phyloP scores from a whole-genome alignment of 2,329 filamentous ascomycete species.

The Colletotrichum sp. region DNA sequence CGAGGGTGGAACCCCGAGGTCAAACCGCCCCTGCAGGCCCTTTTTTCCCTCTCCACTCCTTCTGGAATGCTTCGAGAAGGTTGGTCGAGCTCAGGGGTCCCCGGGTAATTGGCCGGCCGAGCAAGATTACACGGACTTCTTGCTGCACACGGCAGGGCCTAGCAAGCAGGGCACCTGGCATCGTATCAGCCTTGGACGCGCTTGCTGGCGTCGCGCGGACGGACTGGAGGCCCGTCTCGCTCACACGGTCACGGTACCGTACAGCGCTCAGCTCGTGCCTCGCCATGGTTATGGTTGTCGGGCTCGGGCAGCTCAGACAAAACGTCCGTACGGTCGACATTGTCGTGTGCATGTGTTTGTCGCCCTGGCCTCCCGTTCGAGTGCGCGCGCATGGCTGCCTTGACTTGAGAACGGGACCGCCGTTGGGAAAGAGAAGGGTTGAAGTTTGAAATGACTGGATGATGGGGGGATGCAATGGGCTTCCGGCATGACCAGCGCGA shows the following conservation, averaged over 20 bases:
- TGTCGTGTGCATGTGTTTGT: neutral
- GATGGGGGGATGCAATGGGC: neutral
- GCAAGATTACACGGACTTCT: slow-evolving; percentile 20
- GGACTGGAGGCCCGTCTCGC: neutral
- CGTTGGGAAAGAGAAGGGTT: neutral
- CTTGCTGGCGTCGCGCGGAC: neutral
- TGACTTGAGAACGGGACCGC: neutral
- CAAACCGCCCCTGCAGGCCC: slow-evolving; percentile 6
- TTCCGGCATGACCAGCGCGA: neutral
- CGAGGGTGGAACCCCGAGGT: slow-evolving; percentile 9
- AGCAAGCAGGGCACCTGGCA: neutral
- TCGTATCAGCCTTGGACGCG: slow-evolving; percentile 20
- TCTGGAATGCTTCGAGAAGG: slow-evolving; percentile 22
- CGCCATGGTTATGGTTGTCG: neutral
- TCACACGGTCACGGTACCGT: neutral
- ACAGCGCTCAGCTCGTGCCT: neutral
- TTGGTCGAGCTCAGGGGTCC: neutral
- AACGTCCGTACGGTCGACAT: neutral
- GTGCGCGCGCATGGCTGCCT: neutral
- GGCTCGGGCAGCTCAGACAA: neutral
- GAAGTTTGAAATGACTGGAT: neutral
- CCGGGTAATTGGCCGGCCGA: slow-evolving; percentile 1
- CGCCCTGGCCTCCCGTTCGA: slow-evolving; percentile 15
- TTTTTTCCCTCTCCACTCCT: slow-evolving; percentile 5
- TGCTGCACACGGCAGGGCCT: slow-evolving; percentile 9